These are phyloP conservation scores for Acorus gramineus DNA, from an alignment of 106 monocot genomes.

Conservation along the genomic window DNA sequence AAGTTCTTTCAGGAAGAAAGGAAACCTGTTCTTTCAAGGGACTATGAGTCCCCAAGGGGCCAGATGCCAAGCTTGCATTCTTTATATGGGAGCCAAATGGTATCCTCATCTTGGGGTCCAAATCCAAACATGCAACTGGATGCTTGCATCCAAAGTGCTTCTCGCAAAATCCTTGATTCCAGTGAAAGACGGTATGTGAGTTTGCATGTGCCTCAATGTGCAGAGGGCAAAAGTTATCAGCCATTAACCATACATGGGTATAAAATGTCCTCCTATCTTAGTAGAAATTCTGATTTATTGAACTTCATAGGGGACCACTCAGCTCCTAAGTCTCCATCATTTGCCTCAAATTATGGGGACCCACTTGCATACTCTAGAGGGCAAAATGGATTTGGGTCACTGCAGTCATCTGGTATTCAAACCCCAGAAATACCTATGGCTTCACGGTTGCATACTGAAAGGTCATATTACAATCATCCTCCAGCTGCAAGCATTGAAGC, in stretches of 20 bases:
- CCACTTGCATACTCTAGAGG: slow-evolving; percentile 20
- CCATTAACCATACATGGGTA: slow-evolving; percentile 93
- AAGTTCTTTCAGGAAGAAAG: slow-evolving; percentile 26
- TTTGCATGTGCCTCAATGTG: slow-evolving; percentile 38
- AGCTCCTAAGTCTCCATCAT: slow-evolving; percentile 29
- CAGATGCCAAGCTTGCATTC: slow-evolving; percentile 20
- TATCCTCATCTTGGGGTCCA: slow-evolving; percentile 43
- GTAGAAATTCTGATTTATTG: slow-evolving; percentile 26
- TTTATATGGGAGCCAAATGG: slow-evolving; percentile 33
- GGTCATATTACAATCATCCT: slow-evolving; percentile 34
- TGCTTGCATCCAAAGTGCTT: slow-evolving; percentile 25
- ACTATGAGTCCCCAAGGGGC: slow-evolving; percentile 22
- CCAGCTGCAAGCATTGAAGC: slow-evolving; percentile 26
- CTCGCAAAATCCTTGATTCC: slow-evolving; percentile 25
- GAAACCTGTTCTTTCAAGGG: slow-evolving; percentile 20
- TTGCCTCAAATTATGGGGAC: slow-evolving; percentile 27
- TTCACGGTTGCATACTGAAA: slow-evolving; percentile 33
- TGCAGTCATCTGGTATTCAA: slow-evolving; percentile 33
- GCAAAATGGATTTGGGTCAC: slow-evolving; percentile 33
- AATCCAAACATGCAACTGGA: slow-evolving; percentile 34
- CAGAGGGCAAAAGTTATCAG: slow-evolving; percentile 48
- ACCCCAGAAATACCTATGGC: slow-evolving; percentile 29
- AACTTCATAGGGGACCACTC: slow-evolving; percentile 24
- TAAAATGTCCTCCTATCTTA: slow-evolving; percentile 59
- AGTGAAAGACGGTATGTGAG: slow-evolving; percentile 49